Conservation (phyloP, 768 basidiomycete species). For the Daedaleopsis nitida region DNA sequence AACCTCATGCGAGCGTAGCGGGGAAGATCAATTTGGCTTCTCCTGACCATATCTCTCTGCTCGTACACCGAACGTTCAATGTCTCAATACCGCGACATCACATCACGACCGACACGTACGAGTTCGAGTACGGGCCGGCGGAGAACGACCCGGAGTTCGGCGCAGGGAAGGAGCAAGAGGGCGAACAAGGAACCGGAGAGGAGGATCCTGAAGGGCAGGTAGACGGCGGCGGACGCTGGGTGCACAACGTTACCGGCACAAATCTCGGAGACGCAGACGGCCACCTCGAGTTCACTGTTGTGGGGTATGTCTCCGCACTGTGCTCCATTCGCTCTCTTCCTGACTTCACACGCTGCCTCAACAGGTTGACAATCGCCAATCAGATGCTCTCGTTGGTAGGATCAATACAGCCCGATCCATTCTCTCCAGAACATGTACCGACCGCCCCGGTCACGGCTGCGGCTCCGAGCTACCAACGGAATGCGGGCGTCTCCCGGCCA, state of each 20-base stretch:
- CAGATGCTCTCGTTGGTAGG: conserved; percentile 92
- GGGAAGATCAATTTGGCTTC: conserved; percentile 90
- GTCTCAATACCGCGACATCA: conserved; percentile 92
- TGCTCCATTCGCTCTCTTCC: neutral
- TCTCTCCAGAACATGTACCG: conserved; percentile 60
- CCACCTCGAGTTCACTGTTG: conserved; percentile 79
- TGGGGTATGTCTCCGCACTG: conserved; percentile 60
- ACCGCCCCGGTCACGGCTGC: conserved; percentile 27
- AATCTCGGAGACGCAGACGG: conserved; percentile 69
- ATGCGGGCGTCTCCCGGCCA: conserved; percentile 1
- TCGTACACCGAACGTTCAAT: conserved; percentile 91
- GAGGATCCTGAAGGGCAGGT: conserved; percentile 30
- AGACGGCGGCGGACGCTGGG: conserved; percentile 74
- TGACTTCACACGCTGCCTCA: neutral
- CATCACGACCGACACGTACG: conserved; percentile 79
- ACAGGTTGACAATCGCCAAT: conserved; percentile 84
- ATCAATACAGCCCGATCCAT: conserved; percentile 77
- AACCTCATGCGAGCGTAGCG: conserved; percentile 42
- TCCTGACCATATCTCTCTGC: conserved; percentile 89
- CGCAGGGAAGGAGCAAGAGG: conserved; percentile 30
- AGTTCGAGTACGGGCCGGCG: conserved; percentile 83
- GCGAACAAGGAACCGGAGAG: conserved; percentile 31
- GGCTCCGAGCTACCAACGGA: neutral
- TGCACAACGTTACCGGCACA: conserved; percentile 68
- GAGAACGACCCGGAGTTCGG: conserved; percentile 81